Conservation (phyloP, 2,329 filamentous ascomycete genomes). For the Furcasterigmium furcatum region DNA sequence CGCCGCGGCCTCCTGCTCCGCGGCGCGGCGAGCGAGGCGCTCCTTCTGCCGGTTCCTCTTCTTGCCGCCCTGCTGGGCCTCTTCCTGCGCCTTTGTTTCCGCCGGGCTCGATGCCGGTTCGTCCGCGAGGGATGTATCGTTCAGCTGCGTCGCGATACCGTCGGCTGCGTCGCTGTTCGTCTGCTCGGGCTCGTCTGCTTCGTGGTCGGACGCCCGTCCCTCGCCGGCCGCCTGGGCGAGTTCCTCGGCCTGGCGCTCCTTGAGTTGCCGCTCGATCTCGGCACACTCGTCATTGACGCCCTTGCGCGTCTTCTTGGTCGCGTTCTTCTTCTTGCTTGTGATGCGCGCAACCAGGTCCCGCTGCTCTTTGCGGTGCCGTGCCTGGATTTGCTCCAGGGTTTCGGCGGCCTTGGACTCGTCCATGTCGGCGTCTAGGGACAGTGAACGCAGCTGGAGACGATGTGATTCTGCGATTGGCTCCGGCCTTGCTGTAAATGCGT, state of each 20-base stretch:
- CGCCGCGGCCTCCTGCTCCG: constrained; percentile 71
- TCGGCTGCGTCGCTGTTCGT: constrained; percentile 16
- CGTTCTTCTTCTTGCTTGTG: constrained; percentile 95
- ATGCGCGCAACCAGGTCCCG: constrained; percentile 81
- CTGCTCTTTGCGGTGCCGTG: constrained; percentile 83
- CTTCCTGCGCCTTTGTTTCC: constrained; percentile 12
- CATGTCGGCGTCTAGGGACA: too few species aligned
- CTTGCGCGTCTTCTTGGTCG: constrained; percentile 81
- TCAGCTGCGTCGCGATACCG: constrained; percentile 11
- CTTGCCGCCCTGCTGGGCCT: constrained; percentile 38
- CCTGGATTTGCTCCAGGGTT: constrained; percentile 71
- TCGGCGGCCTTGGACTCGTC: constrained; percentile 30
- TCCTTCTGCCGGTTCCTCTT: constrained; percentile 93
- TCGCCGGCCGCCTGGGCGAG: constrained; percentile 37
- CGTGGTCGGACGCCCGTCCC: constrained; percentile 1
- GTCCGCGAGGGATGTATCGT: constrained; percentile 1
- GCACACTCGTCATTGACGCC: constrained; percentile 75
- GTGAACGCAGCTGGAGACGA: too few species aligned
- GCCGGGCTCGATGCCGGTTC: background rate
- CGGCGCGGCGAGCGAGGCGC: constrained; percentile 81
- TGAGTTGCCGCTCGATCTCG: constrained; percentile 62
- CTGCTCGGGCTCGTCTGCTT: constrained; percentile 1
- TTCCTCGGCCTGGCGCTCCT: constrained; percentile 65
- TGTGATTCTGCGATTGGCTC: too few species aligned
- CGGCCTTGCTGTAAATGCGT: background rate